phyloP scores from a whole-genome alignment of 2,329 filamentous ascomycete genomes.

The Alternaria rosae region DNA sequence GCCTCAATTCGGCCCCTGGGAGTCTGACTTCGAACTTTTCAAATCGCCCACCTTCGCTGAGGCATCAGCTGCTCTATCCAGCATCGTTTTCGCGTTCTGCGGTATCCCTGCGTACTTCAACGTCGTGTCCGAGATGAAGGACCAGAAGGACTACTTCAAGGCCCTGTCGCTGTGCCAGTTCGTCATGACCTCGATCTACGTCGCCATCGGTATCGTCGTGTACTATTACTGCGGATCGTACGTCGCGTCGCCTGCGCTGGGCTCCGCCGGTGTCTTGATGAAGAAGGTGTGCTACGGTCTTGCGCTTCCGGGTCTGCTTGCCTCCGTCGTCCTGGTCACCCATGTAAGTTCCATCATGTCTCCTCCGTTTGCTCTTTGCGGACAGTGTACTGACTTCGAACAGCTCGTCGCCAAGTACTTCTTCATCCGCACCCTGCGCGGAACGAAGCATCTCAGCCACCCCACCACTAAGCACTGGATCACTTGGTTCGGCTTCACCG shows the following conservation, averaged over 20 bases:
- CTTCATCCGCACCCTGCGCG: slow-evolving; percentile 75
- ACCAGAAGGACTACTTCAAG: slow-evolving; percentile 67
- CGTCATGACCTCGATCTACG: slow-evolving; percentile 67
- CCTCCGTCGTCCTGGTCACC: slow-evolving; percentile 31
- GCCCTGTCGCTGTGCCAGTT: slow-evolving; percentile 64
- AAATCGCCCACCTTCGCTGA: slow-evolving; percentile 23
- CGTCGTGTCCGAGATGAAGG: slow-evolving; percentile 70
- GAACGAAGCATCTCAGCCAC: slow-evolving; percentile 66
- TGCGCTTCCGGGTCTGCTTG: slow-evolving; percentile 61
- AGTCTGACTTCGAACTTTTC: slow-evolving; percentile 31
- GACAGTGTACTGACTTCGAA: not conserved
- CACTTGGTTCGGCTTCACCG: slow-evolving; percentile 34
- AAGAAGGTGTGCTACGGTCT: slow-evolving; percentile 73
- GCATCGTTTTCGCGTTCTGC: slow-evolving; percentile 41
- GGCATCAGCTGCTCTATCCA: slow-evolving; percentile 29
- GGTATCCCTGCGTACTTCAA: slow-evolving; percentile 73
- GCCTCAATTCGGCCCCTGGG: slow-evolving; percentile 27
- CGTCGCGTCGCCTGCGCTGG: slow-evolving; percentile 71
- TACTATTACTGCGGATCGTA: slow-evolving; percentile 70
- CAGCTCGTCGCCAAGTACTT: slow-evolving; percentile 37
- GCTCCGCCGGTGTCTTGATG: slow-evolving; percentile 64
- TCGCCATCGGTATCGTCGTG: slow-evolving; percentile 70
- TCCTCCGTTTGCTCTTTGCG: not conserved
- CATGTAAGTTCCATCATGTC: slow-evolving; percentile 20
- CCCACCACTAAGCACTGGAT: slow-evolving; percentile 37